A percentile compares a stretch with the other conserved stretches of the same genome.
Evolutionary conservation across 192 early-diverging fungal species (phyloP).

Genomic region (Phlyctochytrium bullatum): DNA sequence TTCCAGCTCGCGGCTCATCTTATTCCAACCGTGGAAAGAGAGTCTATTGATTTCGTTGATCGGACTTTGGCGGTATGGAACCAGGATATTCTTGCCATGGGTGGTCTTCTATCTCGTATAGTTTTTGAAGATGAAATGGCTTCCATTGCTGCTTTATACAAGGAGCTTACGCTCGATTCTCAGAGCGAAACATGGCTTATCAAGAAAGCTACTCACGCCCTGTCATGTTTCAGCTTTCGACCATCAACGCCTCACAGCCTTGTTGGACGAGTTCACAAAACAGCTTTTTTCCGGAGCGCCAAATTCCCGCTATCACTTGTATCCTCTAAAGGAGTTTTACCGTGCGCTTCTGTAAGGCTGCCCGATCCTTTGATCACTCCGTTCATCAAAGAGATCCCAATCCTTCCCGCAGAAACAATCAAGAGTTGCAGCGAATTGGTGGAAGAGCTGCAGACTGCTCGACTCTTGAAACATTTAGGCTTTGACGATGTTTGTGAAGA

Average conservation of each 20-base stretch:
- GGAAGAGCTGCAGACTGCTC: conserved; percentile 43
- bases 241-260: conserved; percentile 67
- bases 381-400: conserved; percentile 68
- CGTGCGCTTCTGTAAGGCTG: conserved; percentile 54
- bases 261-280: conserved; percentile 59
- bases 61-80: conserved; percentile 76
- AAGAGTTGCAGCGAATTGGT: conserved; percentile 57
- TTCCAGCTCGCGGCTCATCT: conserved; percentile 77
- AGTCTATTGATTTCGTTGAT: conserved; percentile 88
- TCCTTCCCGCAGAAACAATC: conserved; percentile 49
- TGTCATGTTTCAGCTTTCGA: conserved; percentile 66
- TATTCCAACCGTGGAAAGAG: conserved; percentile 91
- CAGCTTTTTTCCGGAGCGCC: conserved; percentile 56
- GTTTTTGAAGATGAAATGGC: conserved; percentile 76
- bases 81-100: conserved; percentile 71
- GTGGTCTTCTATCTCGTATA: conserved; percentile 69
- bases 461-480: conserved; percentile 46
- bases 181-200: conserved; percentile 52
- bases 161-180: conserved; percentile 46
- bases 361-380: conserved; percentile 52
- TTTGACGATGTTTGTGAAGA: conserved; percentile 69
- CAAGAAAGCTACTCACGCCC: conserved; percentile 63
- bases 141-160: conserved; percentile 49
- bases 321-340: conserved; percentile 62
- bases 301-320: conserved; percentile 55